Evolutionary conservation across 768 basidiomycete species (phyloP), one percentile per base, ranked within the genome.

Genomic region (Candolleomyces aberdarensis): DNA sequence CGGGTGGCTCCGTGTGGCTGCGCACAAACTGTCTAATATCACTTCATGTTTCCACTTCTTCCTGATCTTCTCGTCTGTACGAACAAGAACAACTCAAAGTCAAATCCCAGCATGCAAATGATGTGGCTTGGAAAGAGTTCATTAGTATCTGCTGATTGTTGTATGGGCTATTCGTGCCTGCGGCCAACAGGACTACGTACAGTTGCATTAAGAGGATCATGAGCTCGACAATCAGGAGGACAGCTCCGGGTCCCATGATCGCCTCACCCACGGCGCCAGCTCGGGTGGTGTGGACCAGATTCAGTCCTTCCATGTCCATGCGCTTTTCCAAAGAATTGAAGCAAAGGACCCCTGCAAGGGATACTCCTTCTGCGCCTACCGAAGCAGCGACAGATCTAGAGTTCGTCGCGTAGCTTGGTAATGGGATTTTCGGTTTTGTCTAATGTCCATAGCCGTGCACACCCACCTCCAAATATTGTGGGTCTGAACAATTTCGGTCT

Each of bases 211-310:
- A 44, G 9, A 26, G 1, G 3, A 26, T 26, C 26, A 71, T 14
- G 48, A 68, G 52, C 7, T 53, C 60, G 3, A 68, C 8, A 10
- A 31, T 64, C 0, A 60, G 32, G 13, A 71, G 15, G 15, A 65
- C 60, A n/a, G 46, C 36, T 11, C 58, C 69, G 3, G 62, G 65
- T 7, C 64, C 66, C 36, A 67, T 48, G 19, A 69, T 62, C 1
- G 63, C 55, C 0, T 66, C 70, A n/a, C 70, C 69, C 9, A 70
- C 41, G 19, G 67, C 66, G 15, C 67, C 69, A 3, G 70, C 70
- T 13, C 69, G 64, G 0, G 70, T 61, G 3, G 69, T 69, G 43
- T 71, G 70, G 0, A 69, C 55, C 11, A 70, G 56, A 57, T 71
- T 69, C 3, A 65, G 66, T 3, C 64, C 65, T 1, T 59, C 62